phyloP scores from a whole-genome alignment of 345 rosid species.

The Salix exigua region DNA sequence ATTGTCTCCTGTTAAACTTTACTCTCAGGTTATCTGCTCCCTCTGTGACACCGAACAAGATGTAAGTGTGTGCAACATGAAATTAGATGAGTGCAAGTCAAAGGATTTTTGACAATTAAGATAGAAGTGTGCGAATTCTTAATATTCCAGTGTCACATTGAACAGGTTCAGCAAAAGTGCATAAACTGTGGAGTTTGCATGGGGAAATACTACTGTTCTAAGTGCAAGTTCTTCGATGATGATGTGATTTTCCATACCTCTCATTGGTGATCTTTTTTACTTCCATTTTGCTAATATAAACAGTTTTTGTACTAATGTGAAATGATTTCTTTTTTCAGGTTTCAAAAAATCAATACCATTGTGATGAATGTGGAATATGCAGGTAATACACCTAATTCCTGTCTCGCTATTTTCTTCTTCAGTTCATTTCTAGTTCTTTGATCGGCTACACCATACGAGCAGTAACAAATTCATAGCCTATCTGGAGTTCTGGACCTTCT shows the following conservation, averaged over 20 bases:
- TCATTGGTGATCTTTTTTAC: background rate
- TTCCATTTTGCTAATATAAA: background rate
- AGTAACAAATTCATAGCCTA: no score
- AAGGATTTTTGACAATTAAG: background rate
- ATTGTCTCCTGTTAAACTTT: background rate
- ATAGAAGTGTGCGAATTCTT: background rate
- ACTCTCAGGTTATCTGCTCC: constrained; percentile 61
- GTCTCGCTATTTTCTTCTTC: background rate
- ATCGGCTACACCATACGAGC: no score
- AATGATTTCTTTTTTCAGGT: constrained; percentile 29
- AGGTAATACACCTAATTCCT: constrained; percentile 31
- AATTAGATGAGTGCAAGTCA: background rate
- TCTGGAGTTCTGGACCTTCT: no score
- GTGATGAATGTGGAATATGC: constrained; percentile 65
- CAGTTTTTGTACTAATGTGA: background rate
- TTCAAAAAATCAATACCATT: constrained; percentile 59
- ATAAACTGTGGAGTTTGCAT: constrained; percentile 64
- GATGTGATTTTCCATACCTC: constrained; percentile 41
- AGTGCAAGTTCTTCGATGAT: constrained; percentile 75
- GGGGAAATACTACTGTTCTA: constrained; percentile 68
- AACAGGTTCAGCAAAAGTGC: constrained; percentile 61
- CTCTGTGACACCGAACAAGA: constrained; percentile 70
- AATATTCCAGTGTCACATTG: background rate
- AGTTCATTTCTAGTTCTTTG: no score
- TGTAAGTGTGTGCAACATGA: constrained; percentile 33